Base-by-base conservation (phyloP, 1,284 basidiomycete genomes). In the Amylostereum chailletii region DNA sequence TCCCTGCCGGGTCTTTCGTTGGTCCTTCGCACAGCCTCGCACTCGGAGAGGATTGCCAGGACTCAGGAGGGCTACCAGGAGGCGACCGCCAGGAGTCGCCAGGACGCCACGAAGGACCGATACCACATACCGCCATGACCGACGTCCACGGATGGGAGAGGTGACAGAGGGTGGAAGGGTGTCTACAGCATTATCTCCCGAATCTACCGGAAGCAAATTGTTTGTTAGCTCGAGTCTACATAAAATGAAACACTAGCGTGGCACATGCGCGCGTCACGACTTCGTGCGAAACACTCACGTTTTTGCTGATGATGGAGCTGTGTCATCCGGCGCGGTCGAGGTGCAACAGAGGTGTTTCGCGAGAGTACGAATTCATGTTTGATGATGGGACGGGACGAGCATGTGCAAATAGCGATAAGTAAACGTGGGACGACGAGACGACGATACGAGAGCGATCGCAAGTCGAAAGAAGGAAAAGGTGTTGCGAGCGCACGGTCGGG, bases 241-340 rank as follows among this genome's bases (percentile, higher is more conserved):
- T 31, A 4, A n/a, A n/a, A 7, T 43, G 10, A 26, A 30, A 43
- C 5, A 27, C 8, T 5, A 30, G 42, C 29, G 27, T 30, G 5
- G 9, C 27, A 11, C 27, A 30, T 27, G 32, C 4, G 27, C 42
- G 47, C 51, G 53, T 45, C 42, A 36, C 32, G 45, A 52, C 40
- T 38, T 36, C 34, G 32, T 29, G 48, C 34, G 41, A 45, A 45
- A 44, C 19, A 81, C 81, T 71, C 68, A 84, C 83, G 57, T 83
- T 83, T 61, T 73, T 79, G 70, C 77, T 83, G 60, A 84, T 76
- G 58, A 83, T 78, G 51, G 79, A 71, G 63, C 81, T 80, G 61
- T 40, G 19, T 19, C 19, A 19, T 45, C 34, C 53, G 42, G 53
- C 32, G 38, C 37, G 1, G 19, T 19, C 19, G 19, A 19, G 47